These are phyloP conservation scores for Pseudocohnilembus persalinus DNA, from an alignment of 169 alveolate genomes.

Conservation along the genomic window DNA sequence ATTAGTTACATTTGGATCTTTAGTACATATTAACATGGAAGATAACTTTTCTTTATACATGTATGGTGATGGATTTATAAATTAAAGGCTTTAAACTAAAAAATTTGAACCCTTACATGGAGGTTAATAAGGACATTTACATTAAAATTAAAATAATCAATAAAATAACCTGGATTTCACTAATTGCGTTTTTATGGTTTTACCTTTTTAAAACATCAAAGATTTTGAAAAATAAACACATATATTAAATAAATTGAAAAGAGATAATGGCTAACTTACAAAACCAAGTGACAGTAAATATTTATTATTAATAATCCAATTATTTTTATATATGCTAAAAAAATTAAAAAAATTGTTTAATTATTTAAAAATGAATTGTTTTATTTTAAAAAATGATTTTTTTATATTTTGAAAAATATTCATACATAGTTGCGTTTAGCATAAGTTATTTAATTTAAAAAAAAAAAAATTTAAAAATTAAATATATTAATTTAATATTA, in stretches of 20 bases:
- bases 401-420: not conserved
- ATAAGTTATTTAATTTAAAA: not conserved
- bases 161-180: constrained; percentile 34
- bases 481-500: not conserved
- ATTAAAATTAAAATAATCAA: not conserved
- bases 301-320: too few relatives aligned
- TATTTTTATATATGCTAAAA: too few relatives aligned
- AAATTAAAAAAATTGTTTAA: too few relatives aligned
- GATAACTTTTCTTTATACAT: constrained; percentile 31
- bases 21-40: constrained; percentile 32
- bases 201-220: constrained; percentile 32
- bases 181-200: constrained; percentile 41
- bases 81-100: constrained; percentile 34
- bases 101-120: constrained; percentile 22
- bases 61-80: constrained; percentile 47
- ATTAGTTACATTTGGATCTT: constrained; percentile 48
- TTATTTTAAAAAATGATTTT: not conserved
- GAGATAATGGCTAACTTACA: not conserved
- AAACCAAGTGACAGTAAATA: too few relatives aligned
- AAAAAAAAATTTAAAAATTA: not conserved
- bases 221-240: constrained; percentile 17
- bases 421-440: not conserved
- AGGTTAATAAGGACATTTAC: constrained; percentile 1
- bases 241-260: not conserved
- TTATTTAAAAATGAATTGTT: not conserved